These are phyloP conservation scores for Pyrrhoderma lamaoense DNA, from an alignment of 1,284 basidiomycete species.

Conservation along the genomic window DNA sequence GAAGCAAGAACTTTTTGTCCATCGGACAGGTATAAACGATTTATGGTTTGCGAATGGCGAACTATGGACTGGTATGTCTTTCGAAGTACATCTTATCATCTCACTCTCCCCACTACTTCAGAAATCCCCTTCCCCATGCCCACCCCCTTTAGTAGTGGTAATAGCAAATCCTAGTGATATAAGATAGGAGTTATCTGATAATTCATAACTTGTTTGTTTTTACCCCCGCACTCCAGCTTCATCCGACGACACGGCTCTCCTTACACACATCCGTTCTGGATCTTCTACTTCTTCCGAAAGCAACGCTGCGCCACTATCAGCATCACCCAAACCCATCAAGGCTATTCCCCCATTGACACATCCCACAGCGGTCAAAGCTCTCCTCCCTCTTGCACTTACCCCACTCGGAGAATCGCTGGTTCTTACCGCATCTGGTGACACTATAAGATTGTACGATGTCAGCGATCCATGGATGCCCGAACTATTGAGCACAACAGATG, in stretches of 20 bases:
- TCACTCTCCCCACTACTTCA: no score
- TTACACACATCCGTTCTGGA: conserved; percentile 35
- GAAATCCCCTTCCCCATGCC: no score
- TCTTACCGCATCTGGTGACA: conserved; percentile 76
- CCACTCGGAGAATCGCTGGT: conserved; percentile 66
- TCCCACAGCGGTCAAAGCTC: conserved; percentile 26
- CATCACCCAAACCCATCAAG: conserved; percentile 3
- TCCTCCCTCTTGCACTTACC: conserved; percentile 52
- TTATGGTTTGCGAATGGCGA: conserved; percentile 57
- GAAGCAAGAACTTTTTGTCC: conserved; percentile 50
- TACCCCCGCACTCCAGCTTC: conserved; percentile 51
- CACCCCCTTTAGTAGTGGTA: no score
- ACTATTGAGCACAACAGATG: conserved; percentile 59
- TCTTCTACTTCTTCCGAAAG: conserved; percentile 18
- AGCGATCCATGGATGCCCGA: conserved; percentile 57
- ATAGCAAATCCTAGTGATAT: no score
- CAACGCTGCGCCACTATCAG: not conserved
- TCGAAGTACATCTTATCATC: not conserved
- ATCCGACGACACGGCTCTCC: conserved; percentile 74
- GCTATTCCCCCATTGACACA: conserved; percentile 13
- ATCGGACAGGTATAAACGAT: conserved; percentile 78
- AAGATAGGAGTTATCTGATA: no score
- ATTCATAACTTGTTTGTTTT: no score
- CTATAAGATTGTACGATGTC: conserved; percentile 68
- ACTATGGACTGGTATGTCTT: conserved; percentile 73